Evolutionary conservation across 306 rosid genomes (phyloP), one percentile per base, ranked within the genome.

Genomic region (Quercus parvula): DNA sequence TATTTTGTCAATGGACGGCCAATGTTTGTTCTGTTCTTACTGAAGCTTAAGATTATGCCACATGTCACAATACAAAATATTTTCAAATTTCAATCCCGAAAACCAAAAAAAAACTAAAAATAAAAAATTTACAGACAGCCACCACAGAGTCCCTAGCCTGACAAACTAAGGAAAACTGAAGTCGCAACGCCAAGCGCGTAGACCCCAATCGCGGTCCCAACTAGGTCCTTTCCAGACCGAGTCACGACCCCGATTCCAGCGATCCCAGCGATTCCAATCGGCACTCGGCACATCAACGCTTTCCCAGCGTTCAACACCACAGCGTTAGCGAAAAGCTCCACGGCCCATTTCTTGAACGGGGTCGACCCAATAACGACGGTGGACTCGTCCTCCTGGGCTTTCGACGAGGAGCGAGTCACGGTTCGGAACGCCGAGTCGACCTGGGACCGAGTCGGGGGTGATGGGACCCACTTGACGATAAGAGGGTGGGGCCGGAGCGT

Each of bases 241-340:
- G 92, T 81, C 69, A 75, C 86, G 2, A 84, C 91, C 1, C 98
- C 91, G 19, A 94, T 35, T 41, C 96, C 92, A 3, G 88, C 90
- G 20, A 94, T 94, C 25, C 94, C 94, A 0, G 86, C 97, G 1
- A 87, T 81, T 22, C 96, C 96, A 2, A 94, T 67, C n/a, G 97
- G 98, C 20, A 90, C 85, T 2, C 94, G 81, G 10, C 81, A 4
- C 25, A 90, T 59, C 10, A 92, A 67, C n/a, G 90, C 89, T 77
- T 85, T 88, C 4, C 75, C 44, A 6, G 94, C 97, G 11, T 79
- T 85, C 12, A 81, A 58, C 72, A 86, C 68, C 7, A 90, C 87
- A 3, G 91, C 96, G 3, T 82, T 84, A 5, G 89, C 78, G 75
- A 84, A 94, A 0, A 94, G 90, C 58, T 69, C 84, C 27, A 77